Base-by-base conservation (phyloP, 2,329 filamentous ascomycete genomes). In the Diaporthe citriasiana region DNA sequence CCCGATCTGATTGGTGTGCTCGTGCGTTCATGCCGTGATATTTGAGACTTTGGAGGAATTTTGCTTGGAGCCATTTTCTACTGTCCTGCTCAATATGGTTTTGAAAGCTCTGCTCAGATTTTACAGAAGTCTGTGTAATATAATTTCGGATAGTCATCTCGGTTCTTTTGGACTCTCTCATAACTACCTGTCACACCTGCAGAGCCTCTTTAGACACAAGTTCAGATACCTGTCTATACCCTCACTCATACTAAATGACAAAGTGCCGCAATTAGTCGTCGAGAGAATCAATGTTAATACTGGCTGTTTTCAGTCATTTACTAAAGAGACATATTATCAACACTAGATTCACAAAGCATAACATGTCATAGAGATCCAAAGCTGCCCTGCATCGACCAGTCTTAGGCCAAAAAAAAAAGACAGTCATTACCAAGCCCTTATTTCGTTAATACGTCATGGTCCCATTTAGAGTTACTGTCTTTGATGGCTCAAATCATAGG, bases 401-500 rank as follows among this genome's bases (percentile, higher is more conserved):
- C 51, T 19, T 55, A 4, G 35, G 53, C 17, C 27, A 2, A 2
- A 10, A 3, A 56, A 8, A 17, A 35, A 33, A 8, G 38, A 12
- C 6, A 38, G 38, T 9, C 10, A 9, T 2, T 38, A 10, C 12
- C 38, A 38, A 8, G 22, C 7, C 42, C 6, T 47, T 22, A 7
- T 22, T 47, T 3, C 1, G 19, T 22, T 22, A 1, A 47, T 6
- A n/a, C 0, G 17, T 3, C 12, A 2, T 22, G 2, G 45, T 12
- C 45, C 45, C n/a, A 15, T 0, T 45, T 12, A 12, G 8, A 30
- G 13, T 19, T 30, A 40, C 25, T 9, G 17, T 17, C 10, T 4
- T 27, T n/a, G 0, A 8, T 6, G 25, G 9, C 3, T 25, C 13
- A 8, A 7, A 4, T 33, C 2, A 4, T 0, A 12, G 12, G 1